A percentile compares a stretch with the other conserved stretches of the same genome.
Conservation (phyloP, 371 early-diverging fungal species). For the Blakeslea trispora region DNA sequence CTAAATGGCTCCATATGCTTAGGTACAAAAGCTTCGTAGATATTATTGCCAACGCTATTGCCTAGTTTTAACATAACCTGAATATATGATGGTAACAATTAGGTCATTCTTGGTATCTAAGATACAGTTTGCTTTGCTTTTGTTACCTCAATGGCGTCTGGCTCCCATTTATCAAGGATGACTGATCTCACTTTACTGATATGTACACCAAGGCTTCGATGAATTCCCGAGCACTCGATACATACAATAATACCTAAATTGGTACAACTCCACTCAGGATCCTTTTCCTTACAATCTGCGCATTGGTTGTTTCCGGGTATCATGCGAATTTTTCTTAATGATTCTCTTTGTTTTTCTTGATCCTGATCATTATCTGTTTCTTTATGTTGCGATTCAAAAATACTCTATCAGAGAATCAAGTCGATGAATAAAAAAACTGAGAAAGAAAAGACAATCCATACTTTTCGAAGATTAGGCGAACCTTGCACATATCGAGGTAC, state of each 20-base stretch:
- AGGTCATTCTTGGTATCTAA: neutral
- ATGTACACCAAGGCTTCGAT: slow-evolving; percentile 95
- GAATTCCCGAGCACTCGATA: slow-evolving; percentile 96
- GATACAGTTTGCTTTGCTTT: neutral
- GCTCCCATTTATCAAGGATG: slow-evolving; percentile 88
- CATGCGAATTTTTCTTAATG: slow-evolving; percentile 34
- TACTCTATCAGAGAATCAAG: neutral
- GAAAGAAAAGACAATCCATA: neutral
- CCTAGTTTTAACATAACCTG: slow-evolving; percentile 83
- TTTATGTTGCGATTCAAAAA: neutral
- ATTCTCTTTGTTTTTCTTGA: slow-evolving; percentile 27
- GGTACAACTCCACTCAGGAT: slow-evolving; percentile 92
- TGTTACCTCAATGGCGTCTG: slow-evolving; percentile 67
- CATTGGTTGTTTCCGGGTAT: slow-evolving; percentile 73
- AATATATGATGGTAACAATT: neutral
- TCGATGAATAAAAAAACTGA: neutral
- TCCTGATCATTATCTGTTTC: slow-evolving; percentile 1
- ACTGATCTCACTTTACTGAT: slow-evolving; percentile 87
- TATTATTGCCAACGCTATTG: slow-evolving; percentile 72
- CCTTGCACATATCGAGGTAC: slow-evolving; percentile 34
- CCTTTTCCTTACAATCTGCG: slow-evolving; percentile 75
- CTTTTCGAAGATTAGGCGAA: slow-evolving; percentile 21
- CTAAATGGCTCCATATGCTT: slow-evolving; percentile 40
- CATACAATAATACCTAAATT: slow-evolving; percentile 94
- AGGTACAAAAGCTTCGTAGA: slow-evolving; percentile 66